Evolutionary conservation across 2,329 filamentous ascomycete species (phyloP).

Genomic region (Neocucurbitaria cava): DNA sequence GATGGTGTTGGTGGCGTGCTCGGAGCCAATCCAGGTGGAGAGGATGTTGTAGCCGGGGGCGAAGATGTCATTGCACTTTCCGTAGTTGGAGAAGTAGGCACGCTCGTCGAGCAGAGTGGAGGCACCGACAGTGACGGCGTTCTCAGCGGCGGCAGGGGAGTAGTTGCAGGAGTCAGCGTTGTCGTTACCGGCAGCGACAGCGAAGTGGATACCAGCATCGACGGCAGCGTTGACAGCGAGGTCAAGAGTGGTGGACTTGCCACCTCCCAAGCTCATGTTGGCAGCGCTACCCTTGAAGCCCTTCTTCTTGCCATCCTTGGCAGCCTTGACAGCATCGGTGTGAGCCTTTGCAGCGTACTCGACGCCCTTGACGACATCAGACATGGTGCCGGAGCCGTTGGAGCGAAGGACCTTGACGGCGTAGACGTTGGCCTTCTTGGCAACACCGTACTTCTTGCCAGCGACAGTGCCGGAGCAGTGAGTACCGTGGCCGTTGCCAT

Average conservation of each 20-base stretch:
- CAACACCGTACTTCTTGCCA: conserved; percentile 98
- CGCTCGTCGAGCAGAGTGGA: conserved; percentile 92
- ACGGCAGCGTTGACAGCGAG: conserved; percentile 94
- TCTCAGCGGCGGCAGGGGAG: conserved; percentile 90
- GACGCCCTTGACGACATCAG: conserved; percentile 97
- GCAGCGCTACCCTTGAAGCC: conserved; percentile 98
- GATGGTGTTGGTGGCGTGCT: conserved; percentile 97
- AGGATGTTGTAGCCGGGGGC: conserved; percentile 95
- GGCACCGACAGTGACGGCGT: conserved; percentile 94
- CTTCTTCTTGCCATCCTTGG: conserved; percentile 89
- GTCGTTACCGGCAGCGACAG: conserved; percentile 97
- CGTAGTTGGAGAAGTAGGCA: conserved; percentile 99
- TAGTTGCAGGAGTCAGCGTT: conserved; percentile 99
- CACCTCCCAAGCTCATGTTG: conserved; percentile 99
- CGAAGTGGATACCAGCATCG: conserved; percentile 91
- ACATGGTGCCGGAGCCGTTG: conserved; percentile 98
- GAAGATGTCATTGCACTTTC: conserved; percentile 99
- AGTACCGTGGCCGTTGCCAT: conserved; percentile 98
- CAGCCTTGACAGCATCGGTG: conserved; percentile 73
- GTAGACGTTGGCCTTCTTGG: conserved; percentile 97
- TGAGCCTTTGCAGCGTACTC: conserved; percentile 90
- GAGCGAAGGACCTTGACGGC: conserved; percentile 98
- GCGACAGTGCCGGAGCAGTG: conserved; percentile 99
- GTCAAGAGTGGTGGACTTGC: conserved; percentile 92
- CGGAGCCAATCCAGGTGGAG: conserved; percentile 98